Conservation (phyloP, 805 yeast species). For the Saccharomyces jurei region DNA sequence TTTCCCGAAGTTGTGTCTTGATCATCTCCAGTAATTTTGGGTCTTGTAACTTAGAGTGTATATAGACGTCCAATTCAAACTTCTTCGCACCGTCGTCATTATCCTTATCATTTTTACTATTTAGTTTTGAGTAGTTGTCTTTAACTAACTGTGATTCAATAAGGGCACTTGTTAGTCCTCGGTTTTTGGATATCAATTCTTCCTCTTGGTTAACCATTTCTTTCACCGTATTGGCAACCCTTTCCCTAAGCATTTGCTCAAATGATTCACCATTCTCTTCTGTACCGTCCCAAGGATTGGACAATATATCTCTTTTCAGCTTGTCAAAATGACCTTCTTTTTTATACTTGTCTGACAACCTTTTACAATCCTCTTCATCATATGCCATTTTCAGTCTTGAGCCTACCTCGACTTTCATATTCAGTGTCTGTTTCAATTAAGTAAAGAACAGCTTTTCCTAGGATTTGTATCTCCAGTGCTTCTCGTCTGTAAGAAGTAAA, state of each 20-base stretch:
- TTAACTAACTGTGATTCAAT: slow-evolving; percentile 28
- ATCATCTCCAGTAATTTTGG: slow-evolving; percentile 14
- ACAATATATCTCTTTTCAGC: slow-evolving; percentile 21
- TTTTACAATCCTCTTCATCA: slow-evolving; percentile 19
- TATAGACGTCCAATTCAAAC: slow-evolving; percentile 10
- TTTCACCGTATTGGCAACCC: slow-evolving; percentile 18
- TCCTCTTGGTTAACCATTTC: slow-evolving; percentile 25
- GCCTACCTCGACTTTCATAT: neutral
- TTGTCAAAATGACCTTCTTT: slow-evolving; percentile 29
- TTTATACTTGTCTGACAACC: slow-evolving; percentile 25
- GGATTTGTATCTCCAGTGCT: neutral
- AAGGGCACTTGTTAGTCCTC: slow-evolving; percentile 29
- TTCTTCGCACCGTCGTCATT: slow-evolving; percentile 14
- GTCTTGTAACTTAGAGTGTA: slow-evolving; percentile 15
- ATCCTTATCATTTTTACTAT: neutral
- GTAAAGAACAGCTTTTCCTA: neutral
- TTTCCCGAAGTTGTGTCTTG: slow-evolving; percentile 8
- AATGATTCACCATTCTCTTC: neutral
- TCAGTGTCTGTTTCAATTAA: neutral
- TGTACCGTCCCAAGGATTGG: slow-evolving; percentile 4
- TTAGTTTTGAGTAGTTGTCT: slow-evolving; percentile 19
- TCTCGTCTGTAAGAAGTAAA: neutral
- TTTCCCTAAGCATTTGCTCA: slow-evolving; percentile 13
- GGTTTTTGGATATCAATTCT: slow-evolving; percentile 25
- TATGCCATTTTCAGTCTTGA: neutral